Base-by-base conservation (phyloP, 2,329 filamentous ascomycete genomes). In the Phoma sp. region DNA sequence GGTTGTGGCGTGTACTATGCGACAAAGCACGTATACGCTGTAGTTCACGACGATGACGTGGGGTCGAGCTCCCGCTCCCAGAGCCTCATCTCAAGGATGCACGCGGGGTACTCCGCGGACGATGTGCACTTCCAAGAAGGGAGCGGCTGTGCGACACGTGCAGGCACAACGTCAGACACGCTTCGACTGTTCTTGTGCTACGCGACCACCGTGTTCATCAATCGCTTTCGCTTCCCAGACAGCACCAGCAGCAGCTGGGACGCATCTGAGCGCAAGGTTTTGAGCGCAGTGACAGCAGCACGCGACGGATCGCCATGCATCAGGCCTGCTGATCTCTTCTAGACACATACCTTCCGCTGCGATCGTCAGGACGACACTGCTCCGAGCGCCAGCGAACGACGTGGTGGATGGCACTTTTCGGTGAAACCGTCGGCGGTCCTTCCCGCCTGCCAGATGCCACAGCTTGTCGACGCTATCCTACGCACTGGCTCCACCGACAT, bases 361-460 rank as follows among this genome's bases (percentile, higher is more conserved):
- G 29, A 45, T 47, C 37, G 30, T 43, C 53, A 39, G 43, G 36
- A 48, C 52, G 30, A 41, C 35, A 32, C 38, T 10, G 35, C 40
- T 32, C 24, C 35, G 45, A 45, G 35, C 5, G 46, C 35, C 36
- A 32, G 37, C 18, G 32, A 29, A 37, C 36, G 35, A 18, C 38
- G 57, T 66, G 54, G 60, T 54, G 56, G 44, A 59, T 58, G 52
- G 57, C 27, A 38, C 35, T 38, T 39, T 22, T 61, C 63, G 63
- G 59, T 47, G 38, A 54, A 37, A 57, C 30, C 36, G 57, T 61
- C 61, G 61, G 52, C 54, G 51, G 47, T 57, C 52, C 46, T 33
- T 58, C 43, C 53, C 52, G 55, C 33, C 52, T 49, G 50, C 52
- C 48, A 44, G 25, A 55, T 54, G 48, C 45, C 54, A 52, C 52